Evolutionary conservation across 495 filamentous ascomycete genomes (phyloP).

Genomic region (Hypoxylon perforatum): DNA sequence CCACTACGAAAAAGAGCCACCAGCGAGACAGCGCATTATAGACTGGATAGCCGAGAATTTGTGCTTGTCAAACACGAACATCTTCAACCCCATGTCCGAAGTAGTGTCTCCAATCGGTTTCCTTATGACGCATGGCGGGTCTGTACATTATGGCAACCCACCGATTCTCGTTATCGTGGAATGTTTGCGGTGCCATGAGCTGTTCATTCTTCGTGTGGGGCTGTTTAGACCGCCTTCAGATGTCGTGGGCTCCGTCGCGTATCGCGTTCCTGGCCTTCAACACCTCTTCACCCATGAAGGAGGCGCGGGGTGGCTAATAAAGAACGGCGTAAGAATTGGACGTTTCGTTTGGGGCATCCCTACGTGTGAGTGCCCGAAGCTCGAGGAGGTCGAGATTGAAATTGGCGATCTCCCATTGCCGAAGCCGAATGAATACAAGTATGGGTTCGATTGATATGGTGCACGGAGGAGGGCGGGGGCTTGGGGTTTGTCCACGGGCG

Average conservation of each 20-base stretch:
- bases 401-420: conserved; percentile 1
- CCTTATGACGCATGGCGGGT: background rate
- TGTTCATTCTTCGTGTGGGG: conserved; percentile 1
- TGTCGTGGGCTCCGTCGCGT: background rate
- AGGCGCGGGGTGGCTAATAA: background rate
- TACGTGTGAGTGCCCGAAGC: conserved; percentile 9
- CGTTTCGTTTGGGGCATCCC: conserved; percentile 7
- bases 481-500: no score
- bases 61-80: background rate
- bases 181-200: conserved; percentile 2
- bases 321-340: background rate
- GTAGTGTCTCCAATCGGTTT: background rate
- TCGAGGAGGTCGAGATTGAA: background rate
- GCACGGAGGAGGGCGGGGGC: no score
- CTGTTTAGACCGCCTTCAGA: background rate
- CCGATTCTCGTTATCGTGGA: background rate
- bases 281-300: background rate
- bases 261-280: conserved; percentile 3
- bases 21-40: background rate
- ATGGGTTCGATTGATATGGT: no score
- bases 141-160: background rate
- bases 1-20: background rate
- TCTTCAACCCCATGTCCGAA: background rate
- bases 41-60: conserved; percentile 5
- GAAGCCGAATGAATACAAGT: conserved; percentile 1